phyloP scores from a whole-genome alignment of 257 asterid genomes.

The Buddleja alternifolia region DNA sequence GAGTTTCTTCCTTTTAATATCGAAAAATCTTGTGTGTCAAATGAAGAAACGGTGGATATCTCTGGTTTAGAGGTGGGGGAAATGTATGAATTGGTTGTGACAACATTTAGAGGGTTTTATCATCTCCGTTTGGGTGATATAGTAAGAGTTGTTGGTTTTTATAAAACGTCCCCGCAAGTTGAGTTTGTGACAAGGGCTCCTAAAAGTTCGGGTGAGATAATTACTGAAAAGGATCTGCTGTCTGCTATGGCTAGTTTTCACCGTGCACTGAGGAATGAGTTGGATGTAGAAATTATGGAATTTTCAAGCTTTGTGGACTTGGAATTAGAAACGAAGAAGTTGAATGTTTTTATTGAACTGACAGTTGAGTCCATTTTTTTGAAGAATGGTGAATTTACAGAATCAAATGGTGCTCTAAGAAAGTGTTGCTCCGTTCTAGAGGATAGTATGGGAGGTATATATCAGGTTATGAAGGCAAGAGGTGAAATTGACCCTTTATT shows the following conservation, averaged over 20 bases:
- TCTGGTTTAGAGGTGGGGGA: conserved; percentile 27
- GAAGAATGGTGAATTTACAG: no score
- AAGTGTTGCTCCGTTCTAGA: conserved; percentile 34
- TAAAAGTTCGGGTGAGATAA: conserved; percentile 9
- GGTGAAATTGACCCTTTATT: conserved; percentile 36
- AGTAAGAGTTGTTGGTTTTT: conserved; percentile 30
- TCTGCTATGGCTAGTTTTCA: conserved; percentile 25
- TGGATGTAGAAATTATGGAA: conserved; percentile 25
- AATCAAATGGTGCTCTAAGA: conserved; percentile 24
- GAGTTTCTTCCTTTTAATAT: conserved; percentile 26
- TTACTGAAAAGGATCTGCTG: conserved; percentile 29
- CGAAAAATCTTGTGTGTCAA: conserved; percentile 4
- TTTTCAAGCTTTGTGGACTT: conserved; percentile 23
- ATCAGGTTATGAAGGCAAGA: conserved; percentile 37
- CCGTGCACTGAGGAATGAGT: conserved; percentile 20
- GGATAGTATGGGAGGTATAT: conserved; percentile 37
- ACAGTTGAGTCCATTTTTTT: background rate
- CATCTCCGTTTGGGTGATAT: conserved; percentile 31
- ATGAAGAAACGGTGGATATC: conserved; percentile 19
- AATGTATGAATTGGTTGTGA: conserved; percentile 31
- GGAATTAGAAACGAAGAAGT: conserved; percentile 20
- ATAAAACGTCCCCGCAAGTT: conserved; percentile 23
- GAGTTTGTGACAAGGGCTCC: conserved; percentile 34
- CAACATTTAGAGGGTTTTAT: conserved; percentile 31
- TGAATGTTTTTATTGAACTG: conserved; percentile 28